These are phyloP conservation scores for Neurospora pannonica DNA, from an alignment of 495 filamentous ascomycete genomes.

Conservation along the genomic window DNA sequence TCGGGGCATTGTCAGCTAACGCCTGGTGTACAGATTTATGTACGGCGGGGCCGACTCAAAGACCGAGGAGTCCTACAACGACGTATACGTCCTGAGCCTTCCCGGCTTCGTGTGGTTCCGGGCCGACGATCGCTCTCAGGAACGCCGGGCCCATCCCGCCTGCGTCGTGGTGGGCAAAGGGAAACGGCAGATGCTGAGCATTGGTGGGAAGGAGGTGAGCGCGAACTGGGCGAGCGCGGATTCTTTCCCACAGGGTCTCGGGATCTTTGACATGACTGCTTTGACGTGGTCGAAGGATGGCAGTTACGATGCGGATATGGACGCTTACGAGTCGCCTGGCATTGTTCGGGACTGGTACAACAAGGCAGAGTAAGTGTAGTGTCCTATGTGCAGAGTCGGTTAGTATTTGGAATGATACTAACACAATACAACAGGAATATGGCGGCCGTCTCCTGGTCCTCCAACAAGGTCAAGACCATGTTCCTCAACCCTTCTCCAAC, in stretches of 20 bases:
- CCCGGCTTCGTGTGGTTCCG: neutral
- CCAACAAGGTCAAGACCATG: neutral
- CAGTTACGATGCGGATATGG: slow-evolving; percentile 1
- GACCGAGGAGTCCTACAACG: neutral
- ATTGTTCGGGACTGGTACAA: slow-evolving; percentile 3
- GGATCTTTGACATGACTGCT: neutral
- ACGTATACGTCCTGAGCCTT: neutral
- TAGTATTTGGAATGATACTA: neutral
- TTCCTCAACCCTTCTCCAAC: neutral
- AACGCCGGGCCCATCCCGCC: neutral
- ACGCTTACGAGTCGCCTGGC: slow-evolving; percentile 1
- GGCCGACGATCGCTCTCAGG: neutral
- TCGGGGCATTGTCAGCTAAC: neutral
- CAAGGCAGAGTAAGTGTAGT: neutral
- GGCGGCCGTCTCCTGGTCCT: neutral
- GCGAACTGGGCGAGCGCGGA: neutral
- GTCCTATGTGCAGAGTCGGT: neutral
- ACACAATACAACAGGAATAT: neutral
- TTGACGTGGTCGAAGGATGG: neutral
- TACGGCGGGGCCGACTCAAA: neutral
- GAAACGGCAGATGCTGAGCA: neutral
- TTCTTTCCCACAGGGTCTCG: neutral
- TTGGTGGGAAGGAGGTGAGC: neutral
- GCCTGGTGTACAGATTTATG: neutral
- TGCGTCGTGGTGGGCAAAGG: neutral